Evolutionary conservation across 306 rosid species (phyloP).

Genomic region (Cajanus cajan): DNA sequence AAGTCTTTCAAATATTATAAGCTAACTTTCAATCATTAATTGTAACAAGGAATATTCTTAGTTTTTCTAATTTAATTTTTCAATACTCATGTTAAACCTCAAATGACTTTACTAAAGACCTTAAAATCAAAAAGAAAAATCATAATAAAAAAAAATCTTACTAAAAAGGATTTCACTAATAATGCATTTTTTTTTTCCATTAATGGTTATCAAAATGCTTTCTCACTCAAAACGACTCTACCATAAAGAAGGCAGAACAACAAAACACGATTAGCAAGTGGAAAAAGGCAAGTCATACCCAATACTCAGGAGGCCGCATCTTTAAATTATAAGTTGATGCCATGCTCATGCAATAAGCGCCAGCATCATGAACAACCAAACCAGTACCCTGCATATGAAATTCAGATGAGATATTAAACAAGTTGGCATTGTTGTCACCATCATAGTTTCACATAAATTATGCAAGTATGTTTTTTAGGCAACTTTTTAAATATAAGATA

Average conservation of each 20-base stretch:
- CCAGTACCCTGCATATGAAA: conserved; percentile 76
- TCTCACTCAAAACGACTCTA: neutral
- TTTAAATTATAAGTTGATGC: conserved; percentile 95
- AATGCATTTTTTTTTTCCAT: neutral
- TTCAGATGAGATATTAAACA: conserved; percentile 25
- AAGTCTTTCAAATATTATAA: no score
- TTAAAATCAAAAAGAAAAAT: neutral
- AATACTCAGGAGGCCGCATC: conserved; percentile 96
- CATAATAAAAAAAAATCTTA: neutral
- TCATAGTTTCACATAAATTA: neutral
- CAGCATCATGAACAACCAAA: conserved; percentile 95
- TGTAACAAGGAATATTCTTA: neutral
- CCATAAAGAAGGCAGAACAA: neutral
- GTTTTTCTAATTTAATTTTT: neutral
- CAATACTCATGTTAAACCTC: neutral
- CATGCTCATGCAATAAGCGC: conserved; percentile 99
- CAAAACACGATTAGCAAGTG: neutral
- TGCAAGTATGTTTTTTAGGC: neutral
- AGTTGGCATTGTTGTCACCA: neutral
- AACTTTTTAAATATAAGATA: conserved; percentile 3
- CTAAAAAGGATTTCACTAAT: neutral
- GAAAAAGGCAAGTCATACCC: conserved; percentile 52
- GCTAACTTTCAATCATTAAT: neutral
- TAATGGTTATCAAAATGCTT: neutral
- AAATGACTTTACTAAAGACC: neutral